phyloP scores from a whole-genome alignment of 164 flowering plant species.

The Umbellularia californica region DNA sequence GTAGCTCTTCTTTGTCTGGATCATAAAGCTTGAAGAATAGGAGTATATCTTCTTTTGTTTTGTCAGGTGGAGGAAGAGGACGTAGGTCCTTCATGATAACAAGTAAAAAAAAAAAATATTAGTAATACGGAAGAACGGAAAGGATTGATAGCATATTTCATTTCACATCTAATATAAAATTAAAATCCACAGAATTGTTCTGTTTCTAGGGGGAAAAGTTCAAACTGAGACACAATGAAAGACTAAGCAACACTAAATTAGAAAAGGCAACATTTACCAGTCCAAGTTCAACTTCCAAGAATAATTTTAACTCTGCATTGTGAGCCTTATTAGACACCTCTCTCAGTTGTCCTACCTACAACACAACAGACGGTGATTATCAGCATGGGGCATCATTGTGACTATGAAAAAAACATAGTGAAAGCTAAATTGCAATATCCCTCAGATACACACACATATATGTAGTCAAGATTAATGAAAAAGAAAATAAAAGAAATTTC shows the following conservation, averaged over 20 bases:
- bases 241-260: not conserved
- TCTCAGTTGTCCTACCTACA: constrained; percentile 80
- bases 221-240: not conserved
- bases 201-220: not conserved
- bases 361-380: constrained; percentile 4
- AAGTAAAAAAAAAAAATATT: not conserved
- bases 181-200: not conserved
- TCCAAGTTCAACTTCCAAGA: constrained; percentile 75
- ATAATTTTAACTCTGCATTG: constrained; percentile 75
- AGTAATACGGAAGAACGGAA: not conserved
- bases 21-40: constrained; percentile 95
- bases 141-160: not conserved
- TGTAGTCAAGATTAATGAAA: not conserved
- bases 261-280: constrained; percentile 37
- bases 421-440: not conserved
- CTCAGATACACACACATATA: no score
- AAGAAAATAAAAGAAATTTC: not conserved
- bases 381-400: not conserved
- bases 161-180: not conserved
- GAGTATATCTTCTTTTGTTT: constrained; percentile 75
- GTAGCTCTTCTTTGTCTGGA: constrained; percentile 79
- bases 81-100: constrained; percentile 48
- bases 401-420: not conserved
- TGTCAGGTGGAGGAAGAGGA: constrained; percentile 76
- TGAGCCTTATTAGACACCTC: constrained; percentile 71